A percentile compares a stretch with the other conserved stretches of the same genome.
These are phyloP conservation scores for Sclerotiophoma versabilis DNA, from an alignment of 2,329 filamentous ascomycete genomes.

Conservation along the genomic window DNA sequence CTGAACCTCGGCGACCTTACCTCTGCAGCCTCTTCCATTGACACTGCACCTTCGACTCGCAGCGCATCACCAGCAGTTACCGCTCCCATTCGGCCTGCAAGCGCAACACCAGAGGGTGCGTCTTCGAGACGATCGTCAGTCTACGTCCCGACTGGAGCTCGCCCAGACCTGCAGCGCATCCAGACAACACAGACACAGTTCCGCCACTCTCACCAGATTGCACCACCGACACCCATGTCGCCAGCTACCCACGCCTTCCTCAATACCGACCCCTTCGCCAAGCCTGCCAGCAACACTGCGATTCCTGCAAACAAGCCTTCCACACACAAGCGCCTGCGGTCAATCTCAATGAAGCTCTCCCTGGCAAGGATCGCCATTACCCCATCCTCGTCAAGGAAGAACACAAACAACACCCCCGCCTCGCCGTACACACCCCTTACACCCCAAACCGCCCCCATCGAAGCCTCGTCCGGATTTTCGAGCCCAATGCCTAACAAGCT, in stretches of 20 bases:
- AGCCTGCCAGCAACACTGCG: conserved; percentile 34
- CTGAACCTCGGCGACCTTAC: conserved; percentile 31
- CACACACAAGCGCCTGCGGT: conserved; percentile 47
- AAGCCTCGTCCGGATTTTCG: conserved; percentile 26
- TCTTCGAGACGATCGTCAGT: conserved; percentile 37
- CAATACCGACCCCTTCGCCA: conserved; percentile 49
- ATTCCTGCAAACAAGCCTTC: conserved; percentile 44
- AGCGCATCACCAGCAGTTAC: conserved; percentile 36
- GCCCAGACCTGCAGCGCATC: conserved; percentile 23
- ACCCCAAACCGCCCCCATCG: conserved; percentile 41
- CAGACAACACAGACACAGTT: conserved; percentile 30
- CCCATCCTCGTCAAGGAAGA: conserved; percentile 43
- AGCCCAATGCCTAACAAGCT: conserved; percentile 33
- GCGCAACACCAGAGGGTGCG: conserved; percentile 23
- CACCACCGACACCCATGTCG: conserved; percentile 41
- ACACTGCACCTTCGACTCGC: conserved; percentile 31
- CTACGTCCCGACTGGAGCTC: conserved; percentile 31
- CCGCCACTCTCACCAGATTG: conserved; percentile 28
- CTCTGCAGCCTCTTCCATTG: conserved; percentile 34
- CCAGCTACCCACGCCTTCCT: conserved; percentile 47
- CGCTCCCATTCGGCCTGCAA: conserved; percentile 30
- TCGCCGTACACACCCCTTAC: conserved; percentile 45
- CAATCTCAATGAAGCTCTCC: conserved; percentile 48
- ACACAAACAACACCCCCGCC: conserved; percentile 31
- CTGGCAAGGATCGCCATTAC: conserved; percentile 49